Evolutionary conservation across 2,329 filamentous ascomycete genomes (phyloP).

Genomic region (Clathrospora elynae): DNA sequence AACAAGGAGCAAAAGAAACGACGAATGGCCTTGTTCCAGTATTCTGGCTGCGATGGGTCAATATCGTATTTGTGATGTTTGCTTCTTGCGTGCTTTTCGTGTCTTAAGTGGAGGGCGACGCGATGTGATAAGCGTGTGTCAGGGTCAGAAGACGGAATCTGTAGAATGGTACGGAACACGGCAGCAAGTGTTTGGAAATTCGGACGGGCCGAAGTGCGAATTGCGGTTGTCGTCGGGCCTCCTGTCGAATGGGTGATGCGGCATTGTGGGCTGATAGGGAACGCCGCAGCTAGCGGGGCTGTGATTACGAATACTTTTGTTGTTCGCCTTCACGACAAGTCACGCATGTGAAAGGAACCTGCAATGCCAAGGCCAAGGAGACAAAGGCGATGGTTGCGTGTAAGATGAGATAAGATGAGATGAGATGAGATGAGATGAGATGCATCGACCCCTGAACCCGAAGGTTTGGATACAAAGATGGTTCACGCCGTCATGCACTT

Average conservation of each 20-base stretch:
- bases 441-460: not conserved
- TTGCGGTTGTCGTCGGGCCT: too few relatives aligned
- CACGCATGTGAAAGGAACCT: too few relatives aligned
- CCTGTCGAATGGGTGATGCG: too few relatives aligned
- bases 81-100: conserved; percentile 11
- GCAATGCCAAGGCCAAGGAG: too few relatives aligned
- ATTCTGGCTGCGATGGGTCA: not conserved
- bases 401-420: not conserved
- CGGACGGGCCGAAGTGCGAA: conserved; percentile 1
- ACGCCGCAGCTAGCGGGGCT: too few relatives aligned
- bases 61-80: conserved; percentile 1
- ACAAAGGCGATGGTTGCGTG: not conserved
- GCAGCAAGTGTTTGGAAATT: too few relatives aligned
- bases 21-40: not conserved
- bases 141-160: conserved; percentile 1
- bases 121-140: conserved; percentile 1
- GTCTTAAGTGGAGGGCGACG: conserved; percentile 3
- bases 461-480: not conserved
- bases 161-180: too few relatives aligned
- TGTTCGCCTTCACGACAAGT: too few relatives aligned
- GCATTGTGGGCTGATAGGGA: too few relatives aligned
- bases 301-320: too few relatives aligned
- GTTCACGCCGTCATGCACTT: too few relatives aligned
- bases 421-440: not conserved
- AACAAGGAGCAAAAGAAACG: conserved; percentile 4